Conservation (phyloP, 305 asterid species). For the Rubia tinctorum region DNA sequence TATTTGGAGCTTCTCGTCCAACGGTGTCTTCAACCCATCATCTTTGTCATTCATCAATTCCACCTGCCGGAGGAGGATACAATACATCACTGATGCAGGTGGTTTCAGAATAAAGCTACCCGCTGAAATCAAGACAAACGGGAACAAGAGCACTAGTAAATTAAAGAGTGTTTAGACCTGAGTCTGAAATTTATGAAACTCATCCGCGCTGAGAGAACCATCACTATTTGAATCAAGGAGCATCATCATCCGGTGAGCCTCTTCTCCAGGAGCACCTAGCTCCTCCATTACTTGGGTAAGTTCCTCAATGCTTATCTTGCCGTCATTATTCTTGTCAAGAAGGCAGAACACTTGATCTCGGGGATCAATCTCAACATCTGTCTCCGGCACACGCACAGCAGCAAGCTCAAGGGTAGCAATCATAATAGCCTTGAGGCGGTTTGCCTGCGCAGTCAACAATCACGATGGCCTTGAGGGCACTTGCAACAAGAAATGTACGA, state of each 20-base stretch:
- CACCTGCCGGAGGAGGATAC: slow-evolving; percentile 39
- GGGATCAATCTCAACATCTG: slow-evolving; percentile 41
- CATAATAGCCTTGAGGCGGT: slow-evolving; percentile 85
- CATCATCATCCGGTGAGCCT: slow-evolving; percentile 94
- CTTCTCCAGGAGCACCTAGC: slow-evolving; percentile 90
- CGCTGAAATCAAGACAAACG: neutral
- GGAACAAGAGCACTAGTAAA: too few species aligned
- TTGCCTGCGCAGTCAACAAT: slow-evolving; percentile 54
- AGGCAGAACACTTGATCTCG: slow-evolving; percentile 64
- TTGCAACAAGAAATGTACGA: too few species aligned
- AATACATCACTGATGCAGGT: neutral
- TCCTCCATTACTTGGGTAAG: slow-evolving; percentile 97
- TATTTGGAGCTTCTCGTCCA: slow-evolving; percentile 68
- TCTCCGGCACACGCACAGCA: slow-evolving; percentile 67
- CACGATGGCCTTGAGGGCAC: too few species aligned
- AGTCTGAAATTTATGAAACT: slow-evolving; percentile 73
- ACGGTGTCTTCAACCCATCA: slow-evolving; percentile 52
- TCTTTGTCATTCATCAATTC: slow-evolving; percentile 67
- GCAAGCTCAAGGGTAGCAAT: slow-evolving; percentile 97
- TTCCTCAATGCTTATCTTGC: slow-evolving; percentile 86
- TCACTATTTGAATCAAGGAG: slow-evolving; percentile 85
- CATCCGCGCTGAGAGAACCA: slow-evolving; percentile 88
- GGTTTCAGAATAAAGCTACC: neutral
- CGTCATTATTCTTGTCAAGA: slow-evolving; percentile 96
- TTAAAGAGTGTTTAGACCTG: slow-evolving; percentile 45